Percentiles rank a stretch among this genome's conserved stretches.
phyloP scores from a whole-genome alignment of 257 asterid genomes.

The Nyctanthes arbortristis region DNA sequence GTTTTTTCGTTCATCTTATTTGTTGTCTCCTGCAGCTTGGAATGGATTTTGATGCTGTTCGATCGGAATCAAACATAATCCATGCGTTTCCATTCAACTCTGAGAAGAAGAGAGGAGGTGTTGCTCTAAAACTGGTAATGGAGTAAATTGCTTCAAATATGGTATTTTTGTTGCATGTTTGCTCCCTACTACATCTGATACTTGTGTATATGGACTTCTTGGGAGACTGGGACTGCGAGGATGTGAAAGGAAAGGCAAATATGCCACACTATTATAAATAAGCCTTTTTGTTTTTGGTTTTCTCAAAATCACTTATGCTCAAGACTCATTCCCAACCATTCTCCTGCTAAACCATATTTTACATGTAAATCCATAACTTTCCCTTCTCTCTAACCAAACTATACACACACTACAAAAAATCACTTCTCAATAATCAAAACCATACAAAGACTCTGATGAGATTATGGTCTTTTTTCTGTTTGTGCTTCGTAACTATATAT shows the following conservation, averaged over 20 bases:
- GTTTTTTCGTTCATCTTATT: constrained; percentile 17
- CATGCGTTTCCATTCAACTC: constrained; percentile 98
- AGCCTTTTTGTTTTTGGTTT: no score
- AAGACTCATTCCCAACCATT: no score
- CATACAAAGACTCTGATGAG: no score
- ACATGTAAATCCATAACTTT: no score
- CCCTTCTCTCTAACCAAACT: no score
- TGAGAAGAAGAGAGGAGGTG: constrained; percentile 97
- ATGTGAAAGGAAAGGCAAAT: not conserved
- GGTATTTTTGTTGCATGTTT: not conserved
- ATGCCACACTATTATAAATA: no score
- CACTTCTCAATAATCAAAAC: no score
- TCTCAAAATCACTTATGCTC: no score
- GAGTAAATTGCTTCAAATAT: constrained; percentile 10
- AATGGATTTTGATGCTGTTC: constrained; percentile 67
- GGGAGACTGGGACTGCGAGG: not conserved
- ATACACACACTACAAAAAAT: no score
- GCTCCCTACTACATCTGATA: constrained; percentile 9
- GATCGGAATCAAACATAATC: constrained; percentile 58
- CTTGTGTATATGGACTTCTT: not conserved
- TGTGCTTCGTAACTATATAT: no score
- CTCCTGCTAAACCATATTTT: no score
- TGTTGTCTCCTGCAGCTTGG: constrained; percentile 61
- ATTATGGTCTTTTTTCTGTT: no score
- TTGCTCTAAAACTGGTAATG: constrained; percentile 72